These are phyloP conservation scores for Beauveria scarabaeidicola DNA, from an alignment of 2,329 filamentous ascomycete genomes.

Conservation along the genomic window DNA sequence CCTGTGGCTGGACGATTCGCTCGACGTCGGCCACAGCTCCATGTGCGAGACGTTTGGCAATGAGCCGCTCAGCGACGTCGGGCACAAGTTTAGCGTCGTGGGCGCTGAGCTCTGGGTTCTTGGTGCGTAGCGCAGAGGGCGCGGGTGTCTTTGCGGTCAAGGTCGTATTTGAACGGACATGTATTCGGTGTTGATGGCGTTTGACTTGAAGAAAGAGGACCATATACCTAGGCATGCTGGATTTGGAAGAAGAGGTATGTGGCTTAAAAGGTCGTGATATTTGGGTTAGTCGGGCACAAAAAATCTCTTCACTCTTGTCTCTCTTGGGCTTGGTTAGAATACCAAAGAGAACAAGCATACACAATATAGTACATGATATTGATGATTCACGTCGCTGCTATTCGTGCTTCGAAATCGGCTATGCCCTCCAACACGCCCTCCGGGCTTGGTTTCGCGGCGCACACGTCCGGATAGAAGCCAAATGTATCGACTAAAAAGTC, in stretches of 20 bases:
- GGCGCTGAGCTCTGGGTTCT: conserved; percentile 93
- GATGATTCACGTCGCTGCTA: background rate
- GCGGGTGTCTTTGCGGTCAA: background rate
- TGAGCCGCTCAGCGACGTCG: conserved; percentile 85
- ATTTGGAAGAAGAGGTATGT: background rate
- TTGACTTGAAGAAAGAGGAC: background rate
- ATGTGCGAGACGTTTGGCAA: conserved; percentile 90
- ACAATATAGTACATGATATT: background rate
- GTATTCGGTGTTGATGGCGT: background rate
- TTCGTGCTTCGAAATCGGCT: conserved; percentile 19
- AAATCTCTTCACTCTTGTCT: conserved; percentile 3
- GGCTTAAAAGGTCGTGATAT: background rate
- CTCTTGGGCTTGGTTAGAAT: background rate
- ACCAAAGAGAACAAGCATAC: background rate
- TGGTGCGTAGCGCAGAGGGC: conserved; percentile 37
- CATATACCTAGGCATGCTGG: background rate
- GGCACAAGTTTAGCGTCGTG: conserved; percentile 81
- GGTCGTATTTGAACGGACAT: background rate
- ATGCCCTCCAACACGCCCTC: conserved; percentile 70
- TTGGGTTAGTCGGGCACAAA: background rate
- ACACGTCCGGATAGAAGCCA: conserved; percentile 65
- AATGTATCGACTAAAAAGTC: conserved; percentile 61
- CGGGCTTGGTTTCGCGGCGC: conserved; percentile 71
- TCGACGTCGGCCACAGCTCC: conserved; percentile 77
- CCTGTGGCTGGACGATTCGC: conserved; percentile 80